Evolutionary conservation across 345 rosid genomes (phyloP).

Genomic region (Populus pruinosa): DNA sequence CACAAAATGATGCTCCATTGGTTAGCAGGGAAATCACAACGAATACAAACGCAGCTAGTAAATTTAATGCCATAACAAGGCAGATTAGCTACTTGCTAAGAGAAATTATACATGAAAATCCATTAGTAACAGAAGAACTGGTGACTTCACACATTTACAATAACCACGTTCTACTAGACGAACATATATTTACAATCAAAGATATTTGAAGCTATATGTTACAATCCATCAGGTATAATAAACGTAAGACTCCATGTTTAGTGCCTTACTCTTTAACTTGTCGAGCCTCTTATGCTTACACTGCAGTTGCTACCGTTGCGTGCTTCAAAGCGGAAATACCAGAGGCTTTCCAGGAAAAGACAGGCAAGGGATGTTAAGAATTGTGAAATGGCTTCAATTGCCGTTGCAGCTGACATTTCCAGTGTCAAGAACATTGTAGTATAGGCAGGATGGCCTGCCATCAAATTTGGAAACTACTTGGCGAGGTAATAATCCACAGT

Average conservation of each 20-base stretch:
- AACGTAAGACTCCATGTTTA: neutral
- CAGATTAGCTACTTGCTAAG: neutral
- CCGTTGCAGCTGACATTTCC: slow-evolving; percentile 36
- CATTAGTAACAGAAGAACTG: neutral
- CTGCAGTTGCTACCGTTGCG: neutral
- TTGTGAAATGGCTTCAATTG: slow-evolving; percentile 19
- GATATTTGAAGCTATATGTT: neutral
- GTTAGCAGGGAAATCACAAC: neutral
- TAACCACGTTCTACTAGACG: neutral
- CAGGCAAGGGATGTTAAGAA: neutral
- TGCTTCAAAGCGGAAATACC: neutral
- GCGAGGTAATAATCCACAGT: slow-evolving; percentile 75
- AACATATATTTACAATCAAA: neutral
- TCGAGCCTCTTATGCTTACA: slow-evolving; percentile 1
- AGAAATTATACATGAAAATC: no score
- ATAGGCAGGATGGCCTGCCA: slow-evolving; percentile 65
- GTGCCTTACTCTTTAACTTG: neutral
- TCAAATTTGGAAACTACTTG: slow-evolving; percentile 73
- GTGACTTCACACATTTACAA: neutral
- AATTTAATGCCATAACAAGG: neutral
- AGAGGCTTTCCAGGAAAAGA: neutral
- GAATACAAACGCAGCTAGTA: neutral
- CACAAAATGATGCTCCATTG: neutral
- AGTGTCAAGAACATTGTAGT: slow-evolving; percentile 59
- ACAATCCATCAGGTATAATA: neutral